Conservation (phyloP, 352 stramenopile genomes). For the Phytophthora citrophthora region DNA sequence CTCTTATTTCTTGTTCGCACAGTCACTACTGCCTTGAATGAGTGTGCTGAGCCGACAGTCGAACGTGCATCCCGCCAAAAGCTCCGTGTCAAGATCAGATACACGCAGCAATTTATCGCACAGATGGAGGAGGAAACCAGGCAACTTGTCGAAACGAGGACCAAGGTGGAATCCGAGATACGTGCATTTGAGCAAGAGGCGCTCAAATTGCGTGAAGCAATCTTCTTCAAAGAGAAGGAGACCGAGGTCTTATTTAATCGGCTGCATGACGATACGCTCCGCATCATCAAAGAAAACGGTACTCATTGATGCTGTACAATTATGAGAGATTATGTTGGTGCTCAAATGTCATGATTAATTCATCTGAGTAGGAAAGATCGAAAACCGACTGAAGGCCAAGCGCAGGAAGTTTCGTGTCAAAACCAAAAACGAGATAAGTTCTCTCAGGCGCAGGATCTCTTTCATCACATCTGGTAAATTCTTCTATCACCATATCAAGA, state of each 20-base stretch:
- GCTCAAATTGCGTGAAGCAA: conserved; percentile 34
- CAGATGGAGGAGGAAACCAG: conserved; percentile 44
- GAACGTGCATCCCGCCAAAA: conserved; percentile 45
- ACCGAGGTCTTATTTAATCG: conserved; percentile 31
- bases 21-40: conserved; percentile 28
- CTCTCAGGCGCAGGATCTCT: conserved; percentile 42
- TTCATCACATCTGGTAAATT: conserved; percentile 46
- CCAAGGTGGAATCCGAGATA: conserved; percentile 38
- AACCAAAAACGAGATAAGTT: conserved; percentile 54
- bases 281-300: conserved; percentile 51
- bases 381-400: conserved; percentile 51
- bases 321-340: neutral
- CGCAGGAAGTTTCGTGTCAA: conserved; percentile 52
- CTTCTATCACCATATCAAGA: neutral
- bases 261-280: conserved; percentile 37
- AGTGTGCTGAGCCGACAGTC: conserved; percentile 27
- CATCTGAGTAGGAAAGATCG: conserved; percentile 33
- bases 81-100: conserved; percentile 49
- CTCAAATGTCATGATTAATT: neutral
- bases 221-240: conserved; percentile 52
- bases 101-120: conserved; percentile 49
- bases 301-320: neutral
- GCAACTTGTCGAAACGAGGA: conserved; percentile 29
- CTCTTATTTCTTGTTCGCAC: neutral
- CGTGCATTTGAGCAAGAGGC: conserved; percentile 27